These are phyloP conservation scores for Penicillium hesseltinei DNA, from an alignment of 2,329 filamentous ascomycete genomes.

Conservation along the genomic window DNA sequence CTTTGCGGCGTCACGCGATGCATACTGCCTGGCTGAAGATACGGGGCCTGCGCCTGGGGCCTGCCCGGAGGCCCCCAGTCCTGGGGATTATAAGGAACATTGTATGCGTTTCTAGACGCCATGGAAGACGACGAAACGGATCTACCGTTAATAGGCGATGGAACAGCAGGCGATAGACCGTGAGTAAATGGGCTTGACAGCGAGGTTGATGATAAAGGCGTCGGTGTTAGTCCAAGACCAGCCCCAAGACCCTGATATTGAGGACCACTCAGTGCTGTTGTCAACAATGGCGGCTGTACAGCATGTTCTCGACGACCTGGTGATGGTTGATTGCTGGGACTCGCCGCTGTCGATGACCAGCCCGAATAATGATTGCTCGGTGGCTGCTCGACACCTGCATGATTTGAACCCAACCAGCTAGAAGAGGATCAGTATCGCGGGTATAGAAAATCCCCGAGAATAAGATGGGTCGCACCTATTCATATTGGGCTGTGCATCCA, in stretches of 20 bases:
- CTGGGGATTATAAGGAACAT: conserved; percentile 49
- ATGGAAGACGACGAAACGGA: conserved; percentile 43
- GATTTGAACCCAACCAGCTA: conserved; percentile 35
- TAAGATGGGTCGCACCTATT: conserved; percentile 34
- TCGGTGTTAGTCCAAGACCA: conserved; percentile 30
- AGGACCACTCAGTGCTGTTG: conserved; percentile 39
- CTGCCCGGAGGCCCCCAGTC: conserved; percentile 47
- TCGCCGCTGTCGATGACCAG: conserved; percentile 33
- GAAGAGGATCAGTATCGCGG: conserved; percentile 25
- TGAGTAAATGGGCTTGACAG: conserved; percentile 46
- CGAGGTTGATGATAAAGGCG: conserved; percentile 45
- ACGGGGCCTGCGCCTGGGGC: conserved; percentile 27
- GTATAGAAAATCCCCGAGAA: background rate
- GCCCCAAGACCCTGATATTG: conserved; percentile 37
- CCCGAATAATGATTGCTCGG: conserved; percentile 29
- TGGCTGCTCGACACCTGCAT: conserved; percentile 35
- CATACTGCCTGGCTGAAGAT: conserved; percentile 30
- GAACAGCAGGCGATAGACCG: conserved; percentile 37
- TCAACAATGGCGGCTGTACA: conserved; percentile 43
- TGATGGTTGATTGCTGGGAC: conserved; percentile 35
- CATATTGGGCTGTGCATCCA: conserved; percentile 33
- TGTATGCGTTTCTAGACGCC: conserved; percentile 45
- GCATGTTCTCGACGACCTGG: conserved; percentile 45
- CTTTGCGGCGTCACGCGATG: conserved; percentile 29
- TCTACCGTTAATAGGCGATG: conserved; percentile 36